These are phyloP conservation scores for Glycine latifolia DNA, from an alignment of 306 rosid species.

Conservation along the genomic window DNA sequence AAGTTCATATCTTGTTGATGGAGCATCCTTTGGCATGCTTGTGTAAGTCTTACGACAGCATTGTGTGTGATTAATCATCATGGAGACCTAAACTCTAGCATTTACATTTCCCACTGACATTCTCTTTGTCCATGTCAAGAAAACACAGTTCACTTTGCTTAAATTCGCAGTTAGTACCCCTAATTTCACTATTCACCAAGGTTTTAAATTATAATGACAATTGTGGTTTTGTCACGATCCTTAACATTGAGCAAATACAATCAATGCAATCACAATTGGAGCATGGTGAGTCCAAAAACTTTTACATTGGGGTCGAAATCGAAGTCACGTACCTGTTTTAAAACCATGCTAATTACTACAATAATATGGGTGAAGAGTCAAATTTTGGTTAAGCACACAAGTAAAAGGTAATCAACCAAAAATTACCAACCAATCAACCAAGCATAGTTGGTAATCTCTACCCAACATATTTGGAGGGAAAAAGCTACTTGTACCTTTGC, in stretches of 20 bases:
- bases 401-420: background rate
- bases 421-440: background rate
- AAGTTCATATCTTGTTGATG: conserved; percentile 41
- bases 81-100: background rate
- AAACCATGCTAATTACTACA: background rate
- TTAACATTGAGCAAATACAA: background rate
- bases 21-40: conserved; percentile 38
- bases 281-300: background rate
- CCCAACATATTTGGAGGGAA: conserved; percentile 12
- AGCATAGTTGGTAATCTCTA: background rate
- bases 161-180: background rate
- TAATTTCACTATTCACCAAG: background rate
- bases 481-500: conserved; percentile 12
- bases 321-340: background rate
- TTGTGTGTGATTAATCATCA: conserved; percentile 36
- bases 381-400: conserved; percentile 17
- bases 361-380: background rate
- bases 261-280: too few relatives aligned
- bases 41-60: conserved; percentile 39
- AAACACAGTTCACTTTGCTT: background rate
- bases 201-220: background rate
- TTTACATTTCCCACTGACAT: background rate
- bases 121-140: background rate
- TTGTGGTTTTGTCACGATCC: background rate
- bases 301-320: background rate